Base-by-base conservation (phyloP, 495 filamentous ascomycete genomes). In the Aspergillus asperescens region DNA sequence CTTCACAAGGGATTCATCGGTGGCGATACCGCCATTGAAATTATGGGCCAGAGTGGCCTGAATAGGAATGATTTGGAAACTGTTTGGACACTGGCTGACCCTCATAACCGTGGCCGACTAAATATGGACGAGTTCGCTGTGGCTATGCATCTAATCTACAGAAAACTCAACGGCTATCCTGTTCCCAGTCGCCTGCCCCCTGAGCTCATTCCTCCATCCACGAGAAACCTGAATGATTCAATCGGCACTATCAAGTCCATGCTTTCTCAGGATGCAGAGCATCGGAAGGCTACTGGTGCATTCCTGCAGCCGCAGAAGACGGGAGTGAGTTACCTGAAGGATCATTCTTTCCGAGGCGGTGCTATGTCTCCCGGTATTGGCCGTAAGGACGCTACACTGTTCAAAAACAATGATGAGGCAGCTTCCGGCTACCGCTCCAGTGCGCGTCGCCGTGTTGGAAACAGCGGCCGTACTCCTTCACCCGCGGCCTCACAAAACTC, bases 61-160 rank as follows among this genome's bases (percentile, higher is more conserved):
- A 89, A 89, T 20, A 90, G 91, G 61, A 70, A 84, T 18, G 93
- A 97, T 56, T 73, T 99, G 28, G 94, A 97, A 73, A 79, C 83
- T 25, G 84, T 96, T 55, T 99, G 94, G 94, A 97, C 93, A 22
- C 73, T 99, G 22, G 88, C 92, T 6, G 94, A 99, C 66, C 84
- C 93, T 22, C 81, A 88, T 48, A 95, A 99, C 69, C 90, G 88
- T 61, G 94, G 94, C 10, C 83, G 90, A 53, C 80, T 99, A 4
- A 90, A 99, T 56, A 85, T 97, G 70, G 94, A 99, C 66, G 94
- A 99, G 62, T 99, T 99, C 66, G 91, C 94, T 15, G 91, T 99
- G 32, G 92, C 89, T 6, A 99, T 99, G 93, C 94, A 99, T 78
- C 72, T 99, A 66, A 97, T 99, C 49, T 99, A 97, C 64, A 82